Conservation (phyloP, 495 filamentous ascomycete species). For the Neurospora sp. region DNA sequence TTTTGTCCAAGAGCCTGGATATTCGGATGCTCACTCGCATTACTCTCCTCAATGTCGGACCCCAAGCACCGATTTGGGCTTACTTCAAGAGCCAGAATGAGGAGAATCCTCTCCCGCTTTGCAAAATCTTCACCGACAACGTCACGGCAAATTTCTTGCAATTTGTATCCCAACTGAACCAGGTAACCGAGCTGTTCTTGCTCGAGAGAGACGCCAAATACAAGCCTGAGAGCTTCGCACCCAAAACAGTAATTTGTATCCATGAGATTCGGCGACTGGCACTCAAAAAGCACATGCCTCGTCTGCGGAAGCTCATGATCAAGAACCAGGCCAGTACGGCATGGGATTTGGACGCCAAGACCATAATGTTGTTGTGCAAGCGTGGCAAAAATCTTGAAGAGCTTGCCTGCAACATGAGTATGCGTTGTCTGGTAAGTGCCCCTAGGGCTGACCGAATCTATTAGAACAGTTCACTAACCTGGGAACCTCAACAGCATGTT, state of each 20-base stretch:
- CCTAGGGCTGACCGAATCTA: neutral
- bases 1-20: constrained; percentile 43
- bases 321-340: constrained; percentile 36
- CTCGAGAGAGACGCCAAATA: constrained; percentile 41
- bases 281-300: constrained; percentile 36
- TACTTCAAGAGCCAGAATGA: constrained; percentile 42
- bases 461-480: neutral
- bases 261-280: constrained; percentile 43
- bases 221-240: constrained; percentile 39
- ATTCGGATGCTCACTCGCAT: constrained; percentile 39
- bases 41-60: constrained; percentile 51
- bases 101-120: constrained; percentile 35
- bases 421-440: constrained; percentile 39
- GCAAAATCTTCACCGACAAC: constrained; percentile 51
- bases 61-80: constrained; percentile 48
- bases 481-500: constrained; percentile 30
- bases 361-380: constrained; percentile 37
- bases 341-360: constrained; percentile 47
- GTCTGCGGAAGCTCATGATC: constrained; percentile 36
- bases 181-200: constrained; percentile 46
- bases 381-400: constrained; percentile 40
- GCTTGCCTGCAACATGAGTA: constrained; percentile 42
- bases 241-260: no score
- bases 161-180: constrained; percentile 39
- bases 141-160: constrained; percentile 42